Percentiles rank a stretch among this genome's conserved stretches.
These are phyloP conservation scores for Emericellopsis terricola DNA, from an alignment of 495 filamentous ascomycete species.

Conservation along the genomic window DNA sequence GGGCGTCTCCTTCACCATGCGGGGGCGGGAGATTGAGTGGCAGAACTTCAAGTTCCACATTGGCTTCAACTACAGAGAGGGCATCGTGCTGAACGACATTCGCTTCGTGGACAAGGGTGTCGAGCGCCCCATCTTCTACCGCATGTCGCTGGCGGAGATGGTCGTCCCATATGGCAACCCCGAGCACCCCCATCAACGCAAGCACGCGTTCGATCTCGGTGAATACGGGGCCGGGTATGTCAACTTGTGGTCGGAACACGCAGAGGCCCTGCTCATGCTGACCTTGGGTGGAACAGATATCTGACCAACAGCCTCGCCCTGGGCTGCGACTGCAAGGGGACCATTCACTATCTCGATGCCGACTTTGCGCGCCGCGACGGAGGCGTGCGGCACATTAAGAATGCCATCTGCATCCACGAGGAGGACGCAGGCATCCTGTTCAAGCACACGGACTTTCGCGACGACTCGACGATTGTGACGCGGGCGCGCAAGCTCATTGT, in stretches of 20 bases:
- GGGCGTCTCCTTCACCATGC: conserved; percentile 73
- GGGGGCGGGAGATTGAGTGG: conserved; percentile 64
- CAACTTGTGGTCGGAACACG: no score
- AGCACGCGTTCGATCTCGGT: conserved; percentile 87
- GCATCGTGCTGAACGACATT: conserved; percentile 82
- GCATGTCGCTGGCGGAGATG: conserved; percentile 91
- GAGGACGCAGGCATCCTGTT: conserved; percentile 88
- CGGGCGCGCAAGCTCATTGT: conserved; percentile 81
- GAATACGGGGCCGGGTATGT: conserved; percentile 92
- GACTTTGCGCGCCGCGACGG: conserved; percentile 60
- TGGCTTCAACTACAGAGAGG: conserved; percentile 96
- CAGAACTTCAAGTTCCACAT: conserved; percentile 93
- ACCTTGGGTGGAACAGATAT: no score
- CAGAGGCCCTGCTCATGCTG: no score
- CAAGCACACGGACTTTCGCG: conserved; percentile 93
- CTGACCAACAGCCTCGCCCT: conserved; percentile 86
- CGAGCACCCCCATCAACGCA: conserved; percentile 80
- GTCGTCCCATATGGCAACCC: conserved; percentile 93
- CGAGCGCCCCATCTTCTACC: conserved; percentile 77
- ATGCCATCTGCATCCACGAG: conserved; percentile 94
- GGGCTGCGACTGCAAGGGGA: conserved; percentile 90
- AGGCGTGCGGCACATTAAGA: conserved; percentile 48
- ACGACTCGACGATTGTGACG: conserved; percentile 73
- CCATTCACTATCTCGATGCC: conserved; percentile 78
- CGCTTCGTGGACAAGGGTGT: conserved; percentile 39